phyloP scores from a whole-genome alignment of 257 asterid species.

The Craterostigma plantagineum region DNA sequence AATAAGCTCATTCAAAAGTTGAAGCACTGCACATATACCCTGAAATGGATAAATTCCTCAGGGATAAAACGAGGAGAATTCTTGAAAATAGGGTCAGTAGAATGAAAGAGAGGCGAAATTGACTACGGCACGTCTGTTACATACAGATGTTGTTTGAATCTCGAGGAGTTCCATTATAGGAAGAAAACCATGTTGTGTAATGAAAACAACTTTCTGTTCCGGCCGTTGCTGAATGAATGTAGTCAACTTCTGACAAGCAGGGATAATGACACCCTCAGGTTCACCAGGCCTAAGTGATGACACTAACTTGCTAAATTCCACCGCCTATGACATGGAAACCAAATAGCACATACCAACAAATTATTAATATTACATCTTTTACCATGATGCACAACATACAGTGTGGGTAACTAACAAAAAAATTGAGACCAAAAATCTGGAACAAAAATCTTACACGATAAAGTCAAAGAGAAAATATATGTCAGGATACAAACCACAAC shows the following conservation, averaged over 20 bases:
- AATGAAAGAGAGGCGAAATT: too few relatives aligned
- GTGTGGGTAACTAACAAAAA: too few relatives aligned
- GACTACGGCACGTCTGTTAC: constrained; percentile 7
- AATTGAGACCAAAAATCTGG: too few relatives aligned
- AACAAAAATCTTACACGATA: too few relatives aligned
- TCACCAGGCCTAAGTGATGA: constrained; percentile 86
- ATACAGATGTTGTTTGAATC: constrained; percentile 74
- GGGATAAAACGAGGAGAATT: too few relatives aligned
- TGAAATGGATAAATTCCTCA: constrained; percentile 9
- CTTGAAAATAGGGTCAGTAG: too few relatives aligned
- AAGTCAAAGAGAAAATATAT: too few relatives aligned
- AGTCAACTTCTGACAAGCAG: constrained; percentile 86
- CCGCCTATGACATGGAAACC: constrained; percentile 45
- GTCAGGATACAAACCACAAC: too few relatives aligned
- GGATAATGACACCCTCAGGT: constrained; percentile 75
- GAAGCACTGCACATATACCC: constrained; percentile 86
- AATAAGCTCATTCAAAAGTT: constrained; percentile 77
- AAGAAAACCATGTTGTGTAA: constrained; percentile 90
- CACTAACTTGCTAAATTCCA: constrained; percentile 77
- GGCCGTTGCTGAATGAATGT: constrained; percentile 75
- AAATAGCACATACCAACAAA: background rate
- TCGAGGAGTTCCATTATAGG: constrained; percentile 91
- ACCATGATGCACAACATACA: too few relatives aligned
- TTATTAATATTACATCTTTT: background rate
- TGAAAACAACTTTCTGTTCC: constrained; percentile 79